Base-by-base conservation (phyloP, 2,329 filamentous ascomycete species). In the Exophiala sp. region DNA sequence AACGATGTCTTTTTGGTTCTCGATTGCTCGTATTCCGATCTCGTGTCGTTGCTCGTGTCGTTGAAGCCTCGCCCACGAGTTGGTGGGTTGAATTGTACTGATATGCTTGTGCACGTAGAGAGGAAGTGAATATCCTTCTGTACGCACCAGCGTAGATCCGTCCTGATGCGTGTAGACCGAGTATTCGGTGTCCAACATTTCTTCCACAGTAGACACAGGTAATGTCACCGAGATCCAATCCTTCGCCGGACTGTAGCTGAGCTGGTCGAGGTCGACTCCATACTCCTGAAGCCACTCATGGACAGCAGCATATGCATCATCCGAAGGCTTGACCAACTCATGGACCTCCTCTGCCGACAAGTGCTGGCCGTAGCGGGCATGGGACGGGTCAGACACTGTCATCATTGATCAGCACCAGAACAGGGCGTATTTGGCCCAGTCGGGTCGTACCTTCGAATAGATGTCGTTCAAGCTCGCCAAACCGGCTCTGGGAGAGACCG, bases 401-500 rank as follows among this genome's bases (percentile, higher is more conserved):
- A 18, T 13, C 23, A 10, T 48, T 16, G 48, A 41, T 44, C 4
- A 18, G 35, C 21, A 14, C 16, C 18, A 6, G 3, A 29, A 23
- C 22, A 39, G 11, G 2, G 24, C 24, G 18, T 32, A n/a, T 9
- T 14, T 32, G 9, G 38, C 4, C 3, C 10, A 2, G 13, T 16
- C 24, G 21, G 9, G 6, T 37, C 49, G 2, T 46, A 52, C 55
- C 49, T 52, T 57, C 52, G 30, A 55, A 52, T 6, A 57, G 48
- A 46, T 55, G 55, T 11, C 43, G 53, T 37, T 57, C 55, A 42
- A 57, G 55, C 40, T 57, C 55, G 22, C 30, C 19, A 35, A 57
- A 57, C 34, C 54, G 48, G 66, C 64, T 2, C 58, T 69, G 23
- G 68, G 77, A 81, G 52, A 82, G 62, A 23, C 75, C 78, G 60